Evolutionary conservation across 768 basidiomycete genomes (phyloP).

Genomic region (Kwoniella sp.): DNA sequence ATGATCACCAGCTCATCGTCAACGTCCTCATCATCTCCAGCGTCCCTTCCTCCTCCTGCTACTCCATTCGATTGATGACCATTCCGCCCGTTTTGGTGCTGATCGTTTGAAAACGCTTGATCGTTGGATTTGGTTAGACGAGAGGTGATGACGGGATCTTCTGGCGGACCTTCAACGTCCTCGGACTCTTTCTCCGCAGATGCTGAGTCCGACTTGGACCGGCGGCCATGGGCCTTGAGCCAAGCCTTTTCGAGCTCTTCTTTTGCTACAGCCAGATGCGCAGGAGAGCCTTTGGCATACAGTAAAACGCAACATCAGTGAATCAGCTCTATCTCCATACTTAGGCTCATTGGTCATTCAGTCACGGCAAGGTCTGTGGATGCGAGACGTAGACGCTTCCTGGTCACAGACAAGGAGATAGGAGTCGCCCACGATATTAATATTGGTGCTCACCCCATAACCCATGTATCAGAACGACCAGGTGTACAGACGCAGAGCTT

Average conservation of each 20-base stretch:
- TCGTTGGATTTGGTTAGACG: neutral
- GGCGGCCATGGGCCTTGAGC: neutral
- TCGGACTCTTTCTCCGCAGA: neutral
- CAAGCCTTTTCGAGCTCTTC: conserved; percentile 34
- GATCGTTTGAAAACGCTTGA: neutral
- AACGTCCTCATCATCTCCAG: conserved; percentile 10
- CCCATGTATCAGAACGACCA: conserved; percentile 48
- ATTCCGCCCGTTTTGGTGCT: neutral
- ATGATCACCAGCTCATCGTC: conserved; percentile 34
- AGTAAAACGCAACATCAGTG: neutral
- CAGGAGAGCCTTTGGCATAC: conserved; percentile 4
- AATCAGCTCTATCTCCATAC: neutral
- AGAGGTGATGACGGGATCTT: conserved; percentile 21
- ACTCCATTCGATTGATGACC: neutral
- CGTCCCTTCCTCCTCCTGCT: neutral
- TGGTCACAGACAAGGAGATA: neutral
- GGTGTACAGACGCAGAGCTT: conserved; percentile 23
- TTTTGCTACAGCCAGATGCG: conserved; percentile 26
- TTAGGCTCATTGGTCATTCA: too few species aligned
- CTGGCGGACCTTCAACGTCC: conserved; percentile 16
- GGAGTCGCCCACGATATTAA: too few species aligned
- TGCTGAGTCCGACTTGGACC: neutral
- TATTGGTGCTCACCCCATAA: conserved; percentile 48
- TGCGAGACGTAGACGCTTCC: too few species aligned
- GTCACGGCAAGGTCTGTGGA: too few species aligned